Conservation (phyloP, 805 yeast species). For the Ogataea ramenticola region DNA sequence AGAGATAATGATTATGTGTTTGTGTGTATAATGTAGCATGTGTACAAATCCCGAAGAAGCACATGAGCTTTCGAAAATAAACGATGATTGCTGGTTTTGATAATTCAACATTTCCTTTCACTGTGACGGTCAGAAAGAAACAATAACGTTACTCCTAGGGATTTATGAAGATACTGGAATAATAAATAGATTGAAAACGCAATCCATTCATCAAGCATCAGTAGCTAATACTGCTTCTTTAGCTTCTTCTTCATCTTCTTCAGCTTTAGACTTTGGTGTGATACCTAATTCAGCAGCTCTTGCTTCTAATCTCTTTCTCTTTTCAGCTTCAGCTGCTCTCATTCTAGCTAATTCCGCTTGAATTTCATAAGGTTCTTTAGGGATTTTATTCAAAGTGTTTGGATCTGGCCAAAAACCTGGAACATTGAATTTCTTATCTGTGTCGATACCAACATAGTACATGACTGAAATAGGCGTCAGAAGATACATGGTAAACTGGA, state of each 20-base stretch:
- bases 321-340: slow-evolving; percentile 66
- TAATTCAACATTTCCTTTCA: too few relatives aligned
- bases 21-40: too few relatives aligned
- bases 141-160: too few relatives aligned
- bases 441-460: slow-evolving; percentile 88
- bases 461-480: slow-evolving; percentile 84
- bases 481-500: slow-evolving; percentile 71
- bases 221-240: not conserved
- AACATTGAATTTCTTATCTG: slow-evolving; percentile 80
- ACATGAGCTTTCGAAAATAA: too few relatives aligned
- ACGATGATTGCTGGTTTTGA: too few relatives aligned
- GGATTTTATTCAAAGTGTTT: slow-evolving; percentile 80
- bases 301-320: slow-evolving; percentile 65
- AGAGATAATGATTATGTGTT: too few relatives aligned
- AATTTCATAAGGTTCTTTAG: slow-evolving; percentile 88
- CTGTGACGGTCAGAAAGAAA: too few relatives aligned
- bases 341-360: slow-evolving; percentile 87
- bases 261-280: slow-evolving; percentile 35
- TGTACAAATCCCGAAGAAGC: too few relatives aligned
- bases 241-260: slow-evolving; percentile 5
- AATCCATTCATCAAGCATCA: not conserved
- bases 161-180: too few relatives aligned
- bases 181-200: too few relatives aligned
- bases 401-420: slow-evolving; percentile 99
- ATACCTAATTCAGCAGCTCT: slow-evolving; percentile 66